A percentile compares a stretch with the other conserved stretches of the same genome.
These are phyloP conservation scores for Tubosaeta brunneosetosa DNA, from an alignment of 768 basidiomycete genomes.

Conservation along the genomic window DNA sequence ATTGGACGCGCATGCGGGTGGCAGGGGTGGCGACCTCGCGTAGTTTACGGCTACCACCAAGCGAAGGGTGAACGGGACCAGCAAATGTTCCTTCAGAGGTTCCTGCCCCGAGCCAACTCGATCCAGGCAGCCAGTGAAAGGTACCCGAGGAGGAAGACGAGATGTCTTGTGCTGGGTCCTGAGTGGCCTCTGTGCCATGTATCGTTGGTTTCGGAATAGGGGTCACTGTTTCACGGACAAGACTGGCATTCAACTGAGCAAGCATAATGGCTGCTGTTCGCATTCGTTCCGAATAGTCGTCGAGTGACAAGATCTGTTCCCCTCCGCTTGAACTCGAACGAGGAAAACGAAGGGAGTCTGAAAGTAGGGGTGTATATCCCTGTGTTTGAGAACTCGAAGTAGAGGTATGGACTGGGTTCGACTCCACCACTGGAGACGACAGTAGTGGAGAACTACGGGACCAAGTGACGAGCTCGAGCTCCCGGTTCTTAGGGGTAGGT, in stretches of 20 bases:
- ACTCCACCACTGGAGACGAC: slow-evolving; percentile 42
- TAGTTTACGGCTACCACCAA: slow-evolving; percentile 20
- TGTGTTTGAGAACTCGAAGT: slow-evolving; percentile 6
- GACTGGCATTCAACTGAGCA: slow-evolving; percentile 85
- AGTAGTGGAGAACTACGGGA: slow-evolving; percentile 49
- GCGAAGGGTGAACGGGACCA: slow-evolving; percentile 30
- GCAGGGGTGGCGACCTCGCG: slow-evolving; percentile 29
- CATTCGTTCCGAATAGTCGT: slow-evolving; percentile 99
- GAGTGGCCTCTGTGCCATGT: slow-evolving; percentile 1
- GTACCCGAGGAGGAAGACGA: slow-evolving; percentile 24
- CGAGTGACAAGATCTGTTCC: slow-evolving; percentile 62
- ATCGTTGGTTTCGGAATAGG: slow-evolving; percentile 13
- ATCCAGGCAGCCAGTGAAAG: slow-evolving; percentile 51
- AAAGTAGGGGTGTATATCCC: background rate
- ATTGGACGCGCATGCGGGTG: slow-evolving; percentile 68
- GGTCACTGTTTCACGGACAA: slow-evolving; percentile 51
- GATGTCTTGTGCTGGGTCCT: slow-evolving; percentile 8
- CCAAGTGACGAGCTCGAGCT: slow-evolving; percentile 84
- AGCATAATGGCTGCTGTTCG: slow-evolving; percentile 98
- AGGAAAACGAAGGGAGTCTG: slow-evolving; percentile 6
- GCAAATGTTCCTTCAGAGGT: slow-evolving; percentile 20
- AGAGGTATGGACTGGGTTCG: slow-evolving; percentile 25
- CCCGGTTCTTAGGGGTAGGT: slow-evolving; percentile 80
- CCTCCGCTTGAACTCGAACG: background rate
- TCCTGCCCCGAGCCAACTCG: slow-evolving; percentile 43